Base-by-base conservation (phyloP, 495 filamentous ascomycete species). In the Ramalina intermedia region DNA sequence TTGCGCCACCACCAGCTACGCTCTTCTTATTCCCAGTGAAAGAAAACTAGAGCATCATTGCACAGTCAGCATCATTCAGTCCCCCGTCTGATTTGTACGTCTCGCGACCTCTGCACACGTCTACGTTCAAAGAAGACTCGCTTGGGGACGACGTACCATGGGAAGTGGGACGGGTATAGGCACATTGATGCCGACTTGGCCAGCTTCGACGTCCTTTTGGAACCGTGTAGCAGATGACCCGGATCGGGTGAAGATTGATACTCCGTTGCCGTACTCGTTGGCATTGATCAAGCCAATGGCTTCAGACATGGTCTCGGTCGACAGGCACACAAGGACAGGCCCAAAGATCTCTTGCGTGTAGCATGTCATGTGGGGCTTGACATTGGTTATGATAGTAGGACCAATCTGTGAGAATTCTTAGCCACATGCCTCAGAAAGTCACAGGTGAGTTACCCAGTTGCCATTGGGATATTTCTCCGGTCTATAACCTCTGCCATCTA, bases 21-120 rank as follows among this genome's bases (percentile, higher is more conserved):
- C 83, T 89, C 72, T 83, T 87, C 81, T 98, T 98, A 68, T 96
- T 98, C 46, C 91, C 91, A 17, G 91, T 98, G 69, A 98, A 98
- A 46, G 78, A 84, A 69, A 96, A 98, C 29, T 33, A 33, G 29
- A 33, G 1, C 8, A 33, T 9, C 8, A 33, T 33, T 33, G 8
- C 29, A 33, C 29, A 33, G 29, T 33, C 29, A 33, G 29, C 12
- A 13, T 13, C 29, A 33, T 9, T 33, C 29, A 33, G 29, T 24
- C 23, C 23, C 23, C 23, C 6, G 29, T 33, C 1, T 33, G 5
- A 33, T 33, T 7, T 7, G 7, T 33, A 33, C 12, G 8, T 33
- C 29, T 33, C 29, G 29, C 29, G 29, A 33, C 29, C 29, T 13
- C 12, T 33, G 12, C 29, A 33, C 29, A 7, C 2, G 5, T 33